A percentile compares a stretch with the other conserved stretches of the same genome.
Conservation (phyloP, 305 asterid species). For the Stenogyne calaminthoides region DNA sequence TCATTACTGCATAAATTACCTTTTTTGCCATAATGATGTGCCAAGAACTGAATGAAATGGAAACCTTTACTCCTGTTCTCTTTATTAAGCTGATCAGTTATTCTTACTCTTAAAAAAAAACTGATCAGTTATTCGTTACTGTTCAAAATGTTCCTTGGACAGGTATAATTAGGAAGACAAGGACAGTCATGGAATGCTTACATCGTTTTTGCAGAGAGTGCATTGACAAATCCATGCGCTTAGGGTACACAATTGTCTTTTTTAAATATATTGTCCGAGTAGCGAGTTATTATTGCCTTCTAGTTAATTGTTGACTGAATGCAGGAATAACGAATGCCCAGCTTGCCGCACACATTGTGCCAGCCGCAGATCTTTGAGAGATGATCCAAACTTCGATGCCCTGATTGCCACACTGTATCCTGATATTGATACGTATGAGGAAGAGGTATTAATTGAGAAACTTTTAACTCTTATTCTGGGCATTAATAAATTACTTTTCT, state of each 20-base stretch:
- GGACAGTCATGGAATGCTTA: slow-evolving; percentile 99
- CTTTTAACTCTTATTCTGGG: slow-evolving; percentile 23
- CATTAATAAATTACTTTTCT: slow-evolving; percentile 28
- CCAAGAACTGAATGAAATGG: slow-evolving; percentile 1
- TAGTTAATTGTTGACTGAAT: slow-evolving; percentile 30
- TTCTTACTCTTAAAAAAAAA: no score
- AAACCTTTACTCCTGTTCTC: background rate
- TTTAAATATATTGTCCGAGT: slow-evolving; percentile 21
- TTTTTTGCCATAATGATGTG: slow-evolving; percentile 22
- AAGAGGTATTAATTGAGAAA: slow-evolving; percentile 60
- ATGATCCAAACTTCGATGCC: slow-evolving; percentile 96
- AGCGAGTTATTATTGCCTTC: slow-evolving; percentile 26
- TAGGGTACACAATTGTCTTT: slow-evolving; percentile 61
- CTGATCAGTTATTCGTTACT: slow-evolving; percentile 18
- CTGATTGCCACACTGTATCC: slow-evolving; percentile 83
- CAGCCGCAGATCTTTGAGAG: slow-evolving; percentile 95
- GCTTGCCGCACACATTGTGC: slow-evolving; percentile 99
- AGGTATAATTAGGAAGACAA: slow-evolving; percentile 96
- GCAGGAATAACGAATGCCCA: slow-evolving; percentile 98
- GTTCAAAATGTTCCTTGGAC: slow-evolving; percentile 23
- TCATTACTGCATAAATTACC: slow-evolving; percentile 4
- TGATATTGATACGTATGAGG: slow-evolving; percentile 92
- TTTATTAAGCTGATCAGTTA: slow-evolving; percentile 4
- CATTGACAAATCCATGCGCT: slow-evolving; percentile 98
- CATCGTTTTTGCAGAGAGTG: slow-evolving; percentile 99